Evolutionary conservation across 2,329 filamentous ascomycete species (phyloP).

Genomic region (Neonectria faginata): DNA sequence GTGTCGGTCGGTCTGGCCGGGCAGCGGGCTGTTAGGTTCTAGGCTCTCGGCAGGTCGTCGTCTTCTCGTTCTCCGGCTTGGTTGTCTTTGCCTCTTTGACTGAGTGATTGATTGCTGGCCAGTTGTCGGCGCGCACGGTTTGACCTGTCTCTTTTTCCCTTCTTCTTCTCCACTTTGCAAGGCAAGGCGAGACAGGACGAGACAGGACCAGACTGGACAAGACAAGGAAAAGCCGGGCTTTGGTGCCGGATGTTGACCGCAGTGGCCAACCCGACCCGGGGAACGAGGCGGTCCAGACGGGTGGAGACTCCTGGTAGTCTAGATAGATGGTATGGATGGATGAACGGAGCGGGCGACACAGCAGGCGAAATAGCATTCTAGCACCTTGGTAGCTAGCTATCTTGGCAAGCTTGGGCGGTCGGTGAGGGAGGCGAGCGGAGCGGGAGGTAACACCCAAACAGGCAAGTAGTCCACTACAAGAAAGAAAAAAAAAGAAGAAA

Average conservation of each 20-base stretch:
- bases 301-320: not conserved
- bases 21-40: not conserved
- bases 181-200: not conserved
- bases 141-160: conserved; percentile 15
- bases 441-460: not conserved
- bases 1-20: not conserved
- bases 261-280: conserved; percentile 13
- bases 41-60: not conserved
- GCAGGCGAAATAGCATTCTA: not conserved
- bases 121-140: not conserved
- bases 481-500: no score
- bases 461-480: not conserved
- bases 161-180: conserved; percentile 10
- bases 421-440: not conserved
- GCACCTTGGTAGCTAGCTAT: no score
- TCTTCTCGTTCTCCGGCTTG: not conserved
- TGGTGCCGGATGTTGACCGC: conserved; percentile 17
- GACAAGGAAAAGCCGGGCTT: conserved; percentile 11
- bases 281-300: not conserved
- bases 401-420: not conserved
- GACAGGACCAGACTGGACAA: not conserved
- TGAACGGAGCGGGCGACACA: not conserved
- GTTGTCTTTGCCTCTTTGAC: not conserved
- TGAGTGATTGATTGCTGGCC: no score
- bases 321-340: no score